Conservation (phyloP, 2,329 filamentous ascomycete species). For the Neoarthrinium moseri region DNA sequence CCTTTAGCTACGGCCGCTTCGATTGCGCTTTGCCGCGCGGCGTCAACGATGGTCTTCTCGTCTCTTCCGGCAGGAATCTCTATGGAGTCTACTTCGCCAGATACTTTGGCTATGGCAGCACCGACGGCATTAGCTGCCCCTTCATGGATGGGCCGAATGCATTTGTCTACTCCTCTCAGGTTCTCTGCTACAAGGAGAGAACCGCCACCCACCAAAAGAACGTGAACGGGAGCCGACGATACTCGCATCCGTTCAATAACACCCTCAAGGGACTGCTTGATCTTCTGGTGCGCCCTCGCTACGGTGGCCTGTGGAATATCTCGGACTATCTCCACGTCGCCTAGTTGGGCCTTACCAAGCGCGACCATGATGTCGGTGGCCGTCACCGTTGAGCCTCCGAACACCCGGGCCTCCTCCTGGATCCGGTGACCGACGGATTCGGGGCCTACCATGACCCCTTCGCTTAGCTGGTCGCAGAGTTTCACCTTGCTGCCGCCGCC, state of each 20-base stretch:
- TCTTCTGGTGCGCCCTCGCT: not conserved
- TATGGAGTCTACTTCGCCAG: constrained; percentile 1
- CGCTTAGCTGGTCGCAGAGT: not conserved
- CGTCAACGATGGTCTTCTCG: not conserved
- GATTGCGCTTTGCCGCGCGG: not conserved
- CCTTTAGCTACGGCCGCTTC: not conserved
- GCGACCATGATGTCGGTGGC: not conserved
- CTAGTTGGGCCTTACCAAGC: not conserved
- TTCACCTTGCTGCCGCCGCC: not conserved
- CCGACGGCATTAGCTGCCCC: constrained; percentile 4
- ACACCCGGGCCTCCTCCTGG: not conserved
- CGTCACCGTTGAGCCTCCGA: constrained; percentile 1
- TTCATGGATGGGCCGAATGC: not conserved
- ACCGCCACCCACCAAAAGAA: constrained; percentile 2
- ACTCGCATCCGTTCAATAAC: constrained; percentile 1
- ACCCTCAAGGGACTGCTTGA: not conserved
- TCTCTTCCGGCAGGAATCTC: not conserved
- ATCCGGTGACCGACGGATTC: not conserved
- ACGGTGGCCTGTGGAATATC: not conserved
- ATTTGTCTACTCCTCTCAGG: not conserved
- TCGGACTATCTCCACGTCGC: not conserved
- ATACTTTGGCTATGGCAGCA: constrained; percentile 5
- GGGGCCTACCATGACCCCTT: not conserved
- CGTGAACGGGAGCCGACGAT: not conserved
- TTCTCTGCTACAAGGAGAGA: not conserved